Percentiles rank a stretch among this genome's conserved stretches.
These are phyloP conservation scores for Atalantia buxifolia DNA, from an alignment of 345 rosid genomes.

Conservation along the genomic window DNA sequence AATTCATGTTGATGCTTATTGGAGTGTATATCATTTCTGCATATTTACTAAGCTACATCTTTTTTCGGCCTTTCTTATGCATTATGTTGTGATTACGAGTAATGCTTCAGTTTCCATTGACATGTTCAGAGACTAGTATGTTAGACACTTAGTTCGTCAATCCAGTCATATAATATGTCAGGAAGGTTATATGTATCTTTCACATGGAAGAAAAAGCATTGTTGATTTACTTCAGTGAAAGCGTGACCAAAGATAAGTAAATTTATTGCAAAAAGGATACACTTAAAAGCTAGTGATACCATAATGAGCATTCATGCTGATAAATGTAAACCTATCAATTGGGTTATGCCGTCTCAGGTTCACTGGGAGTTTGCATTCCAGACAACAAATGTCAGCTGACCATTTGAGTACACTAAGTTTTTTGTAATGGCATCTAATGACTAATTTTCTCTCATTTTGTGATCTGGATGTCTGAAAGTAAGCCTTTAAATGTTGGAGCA, in stretches of 20 bases:
- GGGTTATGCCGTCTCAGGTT: background rate
- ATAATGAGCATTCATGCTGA: background rate
- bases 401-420: background rate
- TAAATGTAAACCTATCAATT: background rate
- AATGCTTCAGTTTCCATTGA: background rate
- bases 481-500: background rate
- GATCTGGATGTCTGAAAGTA: too few relatives aligned
- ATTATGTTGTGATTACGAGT: background rate
- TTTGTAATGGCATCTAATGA: background rate
- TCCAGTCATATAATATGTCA: background rate
- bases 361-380: too few relatives aligned
- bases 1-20: background rate
- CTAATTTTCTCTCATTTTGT: too few relatives aligned
- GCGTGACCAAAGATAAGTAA: background rate
- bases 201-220: background rate
- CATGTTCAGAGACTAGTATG: too few relatives aligned
- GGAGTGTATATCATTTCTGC: background rate
- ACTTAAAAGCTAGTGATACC: background rate
- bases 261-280: background rate
- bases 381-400: background rate
- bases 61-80: background rate
- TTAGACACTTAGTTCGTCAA: background rate
- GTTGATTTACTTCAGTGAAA: background rate
- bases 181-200: background rate
- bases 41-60: background rate